These are phyloP conservation scores for Yamadazyma laniorum DNA, from an alignment of 805 yeast genomes.

Conservation along the genomic window DNA sequence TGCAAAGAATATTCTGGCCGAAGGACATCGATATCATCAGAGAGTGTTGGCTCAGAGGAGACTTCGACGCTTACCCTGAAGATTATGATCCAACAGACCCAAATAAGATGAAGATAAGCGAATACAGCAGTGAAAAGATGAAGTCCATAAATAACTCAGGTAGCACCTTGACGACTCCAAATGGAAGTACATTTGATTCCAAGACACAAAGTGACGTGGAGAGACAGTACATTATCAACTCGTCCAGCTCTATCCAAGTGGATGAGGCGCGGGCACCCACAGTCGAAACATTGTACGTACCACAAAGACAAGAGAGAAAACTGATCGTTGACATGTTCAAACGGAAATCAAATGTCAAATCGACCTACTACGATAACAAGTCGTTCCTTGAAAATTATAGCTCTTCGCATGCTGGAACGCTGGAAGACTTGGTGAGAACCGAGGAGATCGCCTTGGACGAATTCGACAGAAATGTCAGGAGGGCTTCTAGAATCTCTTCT, in stretches of 20 bases:
- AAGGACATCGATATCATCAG: conserved; percentile 70
- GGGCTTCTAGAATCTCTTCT: conserved; percentile 23
- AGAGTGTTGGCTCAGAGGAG: conserved; percentile 67
- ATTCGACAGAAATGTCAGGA: conserved; percentile 23
- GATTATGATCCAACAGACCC: conserved; percentile 83
- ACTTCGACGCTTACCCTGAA: conserved; percentile 61
- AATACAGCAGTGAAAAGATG: conserved; percentile 28
- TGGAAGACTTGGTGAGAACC: conserved; percentile 38
- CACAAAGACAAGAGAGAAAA: conserved; percentile 23
- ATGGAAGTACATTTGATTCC: conserved; percentile 11
- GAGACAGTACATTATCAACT: conserved; percentile 9
- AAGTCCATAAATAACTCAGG: conserved; percentile 18
- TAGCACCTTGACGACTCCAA: conserved; percentile 6
- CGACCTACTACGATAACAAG: conserved; percentile 25
- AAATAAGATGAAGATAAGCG: conserved; percentile 51
- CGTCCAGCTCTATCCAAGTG: conserved; percentile 13
- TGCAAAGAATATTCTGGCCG: conserved; percentile 54
- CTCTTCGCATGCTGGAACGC: conserved; percentile 22
- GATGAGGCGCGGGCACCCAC: neutral
- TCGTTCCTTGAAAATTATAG: conserved; percentile 35
- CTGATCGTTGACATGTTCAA: conserved; percentile 32
- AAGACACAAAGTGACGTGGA: conserved; percentile 7
- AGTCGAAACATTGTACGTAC: conserved; percentile 1
- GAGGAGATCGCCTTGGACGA: conserved; percentile 54
- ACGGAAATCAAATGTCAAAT: conserved; percentile 29